A percentile compares a stretch with the other conserved stretches of the same genome.
Evolutionary conservation across 1,284 basidiomycete species (phyloP).

Genomic region (Boletus holoroseus): DNA sequence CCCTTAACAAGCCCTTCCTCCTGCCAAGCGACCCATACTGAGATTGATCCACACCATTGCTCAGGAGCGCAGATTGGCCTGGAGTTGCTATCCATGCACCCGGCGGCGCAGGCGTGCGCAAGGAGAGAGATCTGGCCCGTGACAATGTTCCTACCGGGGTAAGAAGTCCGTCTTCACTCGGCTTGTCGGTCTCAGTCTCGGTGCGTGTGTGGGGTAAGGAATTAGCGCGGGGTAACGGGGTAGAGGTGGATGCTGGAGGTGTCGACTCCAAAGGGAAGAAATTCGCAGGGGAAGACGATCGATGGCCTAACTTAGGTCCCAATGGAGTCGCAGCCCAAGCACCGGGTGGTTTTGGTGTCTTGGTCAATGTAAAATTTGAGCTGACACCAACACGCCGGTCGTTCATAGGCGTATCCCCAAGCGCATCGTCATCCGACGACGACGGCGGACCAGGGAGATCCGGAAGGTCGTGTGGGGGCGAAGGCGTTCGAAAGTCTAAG

Average conservation of each 20-base stretch:
- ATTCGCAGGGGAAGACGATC: constrained; percentile 21
- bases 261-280: constrained; percentile 34
- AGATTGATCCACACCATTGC: constrained; percentile 24
- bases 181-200: constrained; percentile 14
- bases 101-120: constrained; percentile 63
- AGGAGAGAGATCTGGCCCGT: constrained; percentile 40
- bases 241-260: constrained; percentile 28
- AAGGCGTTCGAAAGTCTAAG: constrained; percentile 53
- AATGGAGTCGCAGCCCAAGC: constrained; percentile 61
- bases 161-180: constrained; percentile 33
- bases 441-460: constrained; percentile 56
- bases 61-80: constrained; percentile 31
- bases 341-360: constrained; percentile 66
- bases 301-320: constrained; percentile 25
- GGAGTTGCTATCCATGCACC: constrained; percentile 67
- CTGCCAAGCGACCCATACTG: constrained; percentile 32
- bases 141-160: constrained; percentile 45
- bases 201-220: constrained; percentile 24
- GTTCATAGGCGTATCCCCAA: constrained; percentile 22
- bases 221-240: constrained; percentile 24
- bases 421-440: constrained; percentile 41
- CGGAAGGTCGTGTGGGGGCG: constrained; percentile 53
- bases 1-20: constrained; percentile 47
- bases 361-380: constrained; percentile 38
- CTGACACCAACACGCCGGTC: constrained; percentile 24